phyloP scores from a whole-genome alignment of 2,329 filamentous ascomycete species.

The Pseudocercospora pini-densiflorae region DNA sequence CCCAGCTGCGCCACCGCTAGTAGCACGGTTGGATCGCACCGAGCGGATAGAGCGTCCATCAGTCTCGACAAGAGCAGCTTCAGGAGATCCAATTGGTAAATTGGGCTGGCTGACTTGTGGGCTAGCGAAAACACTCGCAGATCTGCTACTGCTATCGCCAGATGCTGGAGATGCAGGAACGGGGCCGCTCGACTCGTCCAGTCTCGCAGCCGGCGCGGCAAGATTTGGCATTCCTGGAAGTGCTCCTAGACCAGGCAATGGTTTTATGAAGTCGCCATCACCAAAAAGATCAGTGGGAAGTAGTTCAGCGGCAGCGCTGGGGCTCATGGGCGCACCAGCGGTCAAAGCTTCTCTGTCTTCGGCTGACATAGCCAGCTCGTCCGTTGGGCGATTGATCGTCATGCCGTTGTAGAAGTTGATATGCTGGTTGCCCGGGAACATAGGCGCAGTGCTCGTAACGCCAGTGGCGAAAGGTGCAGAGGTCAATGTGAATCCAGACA shows the following conservation, averaged over 20 bases:
- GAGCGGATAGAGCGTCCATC: conserved; percentile 54
- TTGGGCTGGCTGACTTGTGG: conserved; percentile 53
- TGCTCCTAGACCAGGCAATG: conserved; percentile 41
- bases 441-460: conserved; percentile 56
- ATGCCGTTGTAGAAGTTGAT: conserved; percentile 67
- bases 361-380: conserved; percentile 59
- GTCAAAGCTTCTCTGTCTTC: conserved; percentile 65
- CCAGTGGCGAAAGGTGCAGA: conserved; percentile 42
- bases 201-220: conserved; percentile 16
- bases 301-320: conserved; percentile 70
- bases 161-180: conserved; percentile 45
- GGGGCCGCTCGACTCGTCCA: background rate
- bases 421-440: conserved; percentile 55
- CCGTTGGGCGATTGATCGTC: conserved; percentile 54
- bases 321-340: conserved; percentile 73
- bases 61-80: conserved; percentile 45
- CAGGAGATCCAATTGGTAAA: conserved; percentile 46
- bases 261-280: conserved; percentile 36
- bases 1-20: conserved; percentile 42
- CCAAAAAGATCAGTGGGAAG: conserved; percentile 67
- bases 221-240: conserved; percentile 46
- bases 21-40: conserved; percentile 56
- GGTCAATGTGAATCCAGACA: conserved; percentile 32
- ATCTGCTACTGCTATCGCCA: conserved; percentile 43
- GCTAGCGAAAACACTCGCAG: conserved; percentile 53